Conservation (phyloP, 306 rosid genomes). For the Dalbergia cultrata region DNA sequence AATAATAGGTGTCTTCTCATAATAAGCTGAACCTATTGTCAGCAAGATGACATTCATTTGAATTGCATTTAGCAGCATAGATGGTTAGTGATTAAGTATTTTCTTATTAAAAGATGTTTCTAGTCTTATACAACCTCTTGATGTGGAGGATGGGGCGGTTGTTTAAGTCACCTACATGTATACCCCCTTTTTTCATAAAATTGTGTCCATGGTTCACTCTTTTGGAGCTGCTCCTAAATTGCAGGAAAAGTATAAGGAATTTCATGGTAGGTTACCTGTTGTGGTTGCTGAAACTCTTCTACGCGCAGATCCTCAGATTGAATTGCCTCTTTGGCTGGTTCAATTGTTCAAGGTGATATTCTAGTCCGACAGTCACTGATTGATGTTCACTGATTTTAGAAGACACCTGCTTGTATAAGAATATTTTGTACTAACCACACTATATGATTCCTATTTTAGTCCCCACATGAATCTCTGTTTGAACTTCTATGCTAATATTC, state of each 20-base stretch:
- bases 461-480: not conserved
- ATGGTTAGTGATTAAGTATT: not conserved
- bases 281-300: slow-evolving; percentile 93
- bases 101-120: slow-evolving; percentile 17
- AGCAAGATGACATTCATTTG: slow-evolving; percentile 16
- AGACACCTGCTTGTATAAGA: slow-evolving; percentile 20
- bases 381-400: slow-evolving; percentile 9
- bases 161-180: not conserved
- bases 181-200: not conserved
- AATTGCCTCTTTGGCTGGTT: slow-evolving; percentile 94
- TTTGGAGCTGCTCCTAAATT: slow-evolving; percentile 38
- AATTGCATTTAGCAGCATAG: slow-evolving; percentile 32
- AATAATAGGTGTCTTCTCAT: too few species aligned
- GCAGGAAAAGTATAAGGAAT: slow-evolving; percentile 83
- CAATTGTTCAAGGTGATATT: slow-evolving; percentile 87
- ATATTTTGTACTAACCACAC: not conserved
- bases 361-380: slow-evolving; percentile 13
- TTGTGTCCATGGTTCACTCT: slow-evolving; percentile 20
- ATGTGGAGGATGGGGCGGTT: not conserved
- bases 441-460: slow-evolving; percentile 8
- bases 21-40: not conserved
- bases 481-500: not conserved
- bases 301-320: slow-evolving; percentile 79
- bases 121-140: not conserved
- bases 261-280: slow-evolving; percentile 80